Conservation (phyloP, 2,329 filamentous ascomycete species). For the Colletotrichum somersetense region DNA sequence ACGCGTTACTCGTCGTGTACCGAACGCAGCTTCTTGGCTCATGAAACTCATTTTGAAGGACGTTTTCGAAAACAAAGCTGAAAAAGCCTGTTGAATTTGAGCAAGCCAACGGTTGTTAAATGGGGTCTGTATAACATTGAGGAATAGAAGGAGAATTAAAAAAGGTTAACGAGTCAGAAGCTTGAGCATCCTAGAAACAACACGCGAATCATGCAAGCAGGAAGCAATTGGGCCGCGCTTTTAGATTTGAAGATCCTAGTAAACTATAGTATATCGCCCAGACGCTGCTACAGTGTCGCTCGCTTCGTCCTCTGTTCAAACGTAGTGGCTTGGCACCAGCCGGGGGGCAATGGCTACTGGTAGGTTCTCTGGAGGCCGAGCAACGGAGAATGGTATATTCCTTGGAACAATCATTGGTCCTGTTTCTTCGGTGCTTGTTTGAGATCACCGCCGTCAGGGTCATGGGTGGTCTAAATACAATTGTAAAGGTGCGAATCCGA, state of each 20-base stretch:
- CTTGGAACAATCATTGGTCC: background rate
- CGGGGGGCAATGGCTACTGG: background rate
- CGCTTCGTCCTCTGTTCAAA: background rate
- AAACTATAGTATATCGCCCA: background rate
- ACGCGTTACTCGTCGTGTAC: background rate
- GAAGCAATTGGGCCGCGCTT: background rate
- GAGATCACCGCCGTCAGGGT: background rate
- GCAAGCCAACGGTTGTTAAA: background rate
- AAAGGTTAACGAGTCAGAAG: constrained; percentile 20
- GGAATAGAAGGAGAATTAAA: background rate
- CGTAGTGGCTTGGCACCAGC: background rate
- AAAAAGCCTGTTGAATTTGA: background rate
- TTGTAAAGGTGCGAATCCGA: constrained; percentile 17
- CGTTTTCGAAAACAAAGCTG: background rate
- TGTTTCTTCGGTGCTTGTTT: background rate
- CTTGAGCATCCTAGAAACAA: constrained; percentile 18
- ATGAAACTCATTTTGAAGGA: too few species aligned
- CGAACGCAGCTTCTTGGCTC: background rate
- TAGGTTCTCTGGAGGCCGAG: background rate
- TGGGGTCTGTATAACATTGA: background rate
- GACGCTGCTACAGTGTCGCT: background rate
- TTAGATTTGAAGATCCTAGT: constrained; percentile 3
- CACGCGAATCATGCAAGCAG: background rate
- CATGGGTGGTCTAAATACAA: background rate
- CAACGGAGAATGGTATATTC: too few species aligned